Conservation (phyloP, 1,284 basidiomycete genomes). For the Irpex rosettiformis region DNA sequence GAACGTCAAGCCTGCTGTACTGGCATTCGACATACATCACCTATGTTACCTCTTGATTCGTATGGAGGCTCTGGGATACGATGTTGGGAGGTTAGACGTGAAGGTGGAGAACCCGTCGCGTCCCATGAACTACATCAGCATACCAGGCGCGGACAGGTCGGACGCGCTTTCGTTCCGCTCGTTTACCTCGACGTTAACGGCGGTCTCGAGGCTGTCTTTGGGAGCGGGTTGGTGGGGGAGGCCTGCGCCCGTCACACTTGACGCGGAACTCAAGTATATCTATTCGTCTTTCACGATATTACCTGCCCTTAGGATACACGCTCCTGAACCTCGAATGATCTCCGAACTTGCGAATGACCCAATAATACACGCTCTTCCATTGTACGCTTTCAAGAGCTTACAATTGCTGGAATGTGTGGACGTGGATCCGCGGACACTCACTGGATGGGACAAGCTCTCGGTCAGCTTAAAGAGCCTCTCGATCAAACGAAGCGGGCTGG, state of each 20-base stretch:
- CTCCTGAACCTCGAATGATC: constrained; percentile 62
- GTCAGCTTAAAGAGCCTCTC: constrained; percentile 72
- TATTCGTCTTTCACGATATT: constrained; percentile 88
- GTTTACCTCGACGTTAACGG: constrained; percentile 74
- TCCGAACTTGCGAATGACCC: constrained; percentile 72
- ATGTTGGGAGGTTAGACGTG: constrained; percentile 81
- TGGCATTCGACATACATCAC: constrained; percentile 76
- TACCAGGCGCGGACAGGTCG: constrained; percentile 56
- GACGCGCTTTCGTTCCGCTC: constrained; percentile 80
- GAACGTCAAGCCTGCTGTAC: constrained; percentile 52
- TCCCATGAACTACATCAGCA: constrained; percentile 70
- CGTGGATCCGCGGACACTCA: constrained; percentile 78
- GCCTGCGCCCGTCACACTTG: constrained; percentile 53
- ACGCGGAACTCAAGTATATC: constrained; percentile 78
- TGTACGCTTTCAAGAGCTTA: constrained; percentile 83
- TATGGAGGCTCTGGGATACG: constrained; percentile 73
- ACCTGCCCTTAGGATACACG: constrained; percentile 67
- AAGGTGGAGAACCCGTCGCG: constrained; percentile 66
- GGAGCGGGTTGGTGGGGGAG: constrained; percentile 69
- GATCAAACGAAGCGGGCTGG: constrained; percentile 74
- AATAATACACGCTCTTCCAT: constrained; percentile 71
- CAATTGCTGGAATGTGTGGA: constrained; percentile 72
- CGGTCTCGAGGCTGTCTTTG: constrained; percentile 72
- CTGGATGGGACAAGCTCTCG: constrained; percentile 82
- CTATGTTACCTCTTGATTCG: constrained; percentile 88